Evolutionary conservation across 1,139 yeast species (phyloP), one percentile per base, ranked within the genome.

Genomic region (Geotrichum fermentans): DNA sequence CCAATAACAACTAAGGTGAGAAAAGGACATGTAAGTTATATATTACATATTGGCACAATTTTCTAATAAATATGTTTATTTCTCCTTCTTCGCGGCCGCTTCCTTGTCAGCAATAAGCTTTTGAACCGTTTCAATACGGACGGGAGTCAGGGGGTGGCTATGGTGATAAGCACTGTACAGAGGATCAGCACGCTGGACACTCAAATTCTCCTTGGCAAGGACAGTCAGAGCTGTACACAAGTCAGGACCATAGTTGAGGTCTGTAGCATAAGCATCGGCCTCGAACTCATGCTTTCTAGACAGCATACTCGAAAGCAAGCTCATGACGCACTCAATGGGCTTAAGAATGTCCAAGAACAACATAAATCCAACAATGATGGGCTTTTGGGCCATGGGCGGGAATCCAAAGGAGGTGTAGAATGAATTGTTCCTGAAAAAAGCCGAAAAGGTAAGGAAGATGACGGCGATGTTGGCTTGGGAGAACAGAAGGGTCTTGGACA

Each of bases 281-380:
- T 92, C 89, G 62, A 82, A 92, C 71, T 92, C 98, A 59, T 83
- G 84, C 60, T 80, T 79, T 75, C 98, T 83, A 13, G 90, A 79
- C 51, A 87, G 65, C 51, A 82, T 70, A 65, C 87, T 84, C 73
- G 78, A 76, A 33, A 71, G 69, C 60, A 89, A 88, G 54, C 80
- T 78, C 63, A 83, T 66, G 21, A 78, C 65, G 55, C 87, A 78
- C 61, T 84, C 90, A 40, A 89, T 60, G 11, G 98, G 97, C 54
- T 80, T 78, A 59, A 83, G 75, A 53, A 89, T 73, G 43, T 87
- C 95, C 41, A 60, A 58, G 55, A 66, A 66, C 55, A 89, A 73
- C 58, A 83, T 64, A 65, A 90, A 84, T 1, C 97, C 97, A 61
- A 89, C 77, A 52, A 89, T 67, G 32, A 80, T 77, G 34, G 97